Percentiles rank a stretch among this genome's conserved stretches.
Conservation (phyloP, 2,329 filamentous ascomycete genomes). For the Calonectria hawksworthii region DNA sequence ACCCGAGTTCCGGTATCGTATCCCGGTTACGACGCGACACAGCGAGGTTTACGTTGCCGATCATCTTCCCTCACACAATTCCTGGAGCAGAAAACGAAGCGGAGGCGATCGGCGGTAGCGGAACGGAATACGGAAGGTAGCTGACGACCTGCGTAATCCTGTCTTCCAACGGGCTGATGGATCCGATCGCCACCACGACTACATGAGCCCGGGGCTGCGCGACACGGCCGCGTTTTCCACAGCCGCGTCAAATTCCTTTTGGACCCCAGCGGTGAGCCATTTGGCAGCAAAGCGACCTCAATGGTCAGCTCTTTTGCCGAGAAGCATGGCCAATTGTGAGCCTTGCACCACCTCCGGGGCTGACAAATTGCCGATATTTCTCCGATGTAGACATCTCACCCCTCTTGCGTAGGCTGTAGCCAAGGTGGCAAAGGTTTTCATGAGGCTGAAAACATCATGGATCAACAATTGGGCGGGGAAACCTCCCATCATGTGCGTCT, state of each 20-base stretch:
- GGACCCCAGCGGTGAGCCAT: neutral
- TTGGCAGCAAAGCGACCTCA: neutral
- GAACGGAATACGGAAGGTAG: neutral
- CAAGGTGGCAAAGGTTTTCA: neutral
- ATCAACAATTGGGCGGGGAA: neutral
- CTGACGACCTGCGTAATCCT: neutral
- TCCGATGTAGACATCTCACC: slow-evolving; percentile 14
- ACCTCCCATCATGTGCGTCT: neutral
- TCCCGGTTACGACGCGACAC: too few species aligned
- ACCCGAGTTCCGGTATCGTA: neutral
- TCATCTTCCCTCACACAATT: neutral
- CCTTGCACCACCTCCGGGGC: neutral
- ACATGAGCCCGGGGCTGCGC: neutral
- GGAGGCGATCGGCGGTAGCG: neutral
- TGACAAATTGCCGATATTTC: slow-evolving; percentile 14
- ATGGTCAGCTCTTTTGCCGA: slow-evolving; percentile 6
- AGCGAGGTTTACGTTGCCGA: neutral
- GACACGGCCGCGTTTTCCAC: neutral
- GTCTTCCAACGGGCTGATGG: neutral
- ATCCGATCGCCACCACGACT: neutral
- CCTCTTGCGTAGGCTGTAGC: neutral
- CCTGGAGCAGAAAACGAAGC: neutral
- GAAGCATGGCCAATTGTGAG: neutral
- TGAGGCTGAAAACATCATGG: slow-evolving; percentile 6
- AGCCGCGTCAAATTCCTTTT: neutral